These are phyloP conservation scores for Mycena kentingensis DNA, from an alignment of 768 basidiomycete species.

Conservation along the genomic window DNA sequence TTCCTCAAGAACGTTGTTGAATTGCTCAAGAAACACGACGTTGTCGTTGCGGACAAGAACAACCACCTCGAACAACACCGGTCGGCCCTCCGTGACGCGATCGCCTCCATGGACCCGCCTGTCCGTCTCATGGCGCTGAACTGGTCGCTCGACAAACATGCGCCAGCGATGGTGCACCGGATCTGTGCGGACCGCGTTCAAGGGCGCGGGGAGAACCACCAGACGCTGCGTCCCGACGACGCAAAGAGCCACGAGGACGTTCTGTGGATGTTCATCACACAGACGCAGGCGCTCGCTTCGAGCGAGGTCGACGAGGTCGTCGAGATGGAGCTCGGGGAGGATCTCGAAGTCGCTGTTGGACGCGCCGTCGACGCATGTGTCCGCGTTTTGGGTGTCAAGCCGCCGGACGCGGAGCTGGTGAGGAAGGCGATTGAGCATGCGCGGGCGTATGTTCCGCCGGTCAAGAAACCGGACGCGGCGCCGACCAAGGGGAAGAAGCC, in stretches of 20 bases:
- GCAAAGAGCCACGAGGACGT: slow-evolving; percentile 72
- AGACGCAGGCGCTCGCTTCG: slow-evolving; percentile 58
- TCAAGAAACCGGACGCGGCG: slow-evolving; percentile 37
- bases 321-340: slow-evolving; percentile 63
- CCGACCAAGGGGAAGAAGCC: slow-evolving; percentile 32
- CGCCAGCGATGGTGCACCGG: slow-evolving; percentile 66
- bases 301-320: slow-evolving; percentile 69
- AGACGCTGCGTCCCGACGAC: slow-evolving; percentile 67
- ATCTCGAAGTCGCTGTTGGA: slow-evolving; percentile 54
- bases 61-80: slow-evolving; percentile 87
- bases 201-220: slow-evolving; percentile 80
- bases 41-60: slow-evolving; percentile 97
- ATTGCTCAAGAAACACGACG: slow-evolving; percentile 61
- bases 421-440: slow-evolving; percentile 53
- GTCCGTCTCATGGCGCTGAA: slow-evolving; percentile 80
- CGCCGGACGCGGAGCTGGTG: slow-evolving; percentile 58
- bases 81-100: slow-evolving; percentile 60
- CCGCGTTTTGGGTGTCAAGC: slow-evolving; percentile 50
- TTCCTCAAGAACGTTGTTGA: slow-evolving; percentile 75
- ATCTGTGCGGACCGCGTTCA: slow-evolving; percentile 79
- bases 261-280: slow-evolving; percentile 73
- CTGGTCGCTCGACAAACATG: slow-evolving; percentile 61
- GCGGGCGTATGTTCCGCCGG: slow-evolving; percentile 43
- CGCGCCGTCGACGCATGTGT: slow-evolving; percentile 63
- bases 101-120: slow-evolving; percentile 44